Evolutionary conservation across 83 land plant species (phyloP).

Genomic region (Diphasiastrum complanatum): DNA sequence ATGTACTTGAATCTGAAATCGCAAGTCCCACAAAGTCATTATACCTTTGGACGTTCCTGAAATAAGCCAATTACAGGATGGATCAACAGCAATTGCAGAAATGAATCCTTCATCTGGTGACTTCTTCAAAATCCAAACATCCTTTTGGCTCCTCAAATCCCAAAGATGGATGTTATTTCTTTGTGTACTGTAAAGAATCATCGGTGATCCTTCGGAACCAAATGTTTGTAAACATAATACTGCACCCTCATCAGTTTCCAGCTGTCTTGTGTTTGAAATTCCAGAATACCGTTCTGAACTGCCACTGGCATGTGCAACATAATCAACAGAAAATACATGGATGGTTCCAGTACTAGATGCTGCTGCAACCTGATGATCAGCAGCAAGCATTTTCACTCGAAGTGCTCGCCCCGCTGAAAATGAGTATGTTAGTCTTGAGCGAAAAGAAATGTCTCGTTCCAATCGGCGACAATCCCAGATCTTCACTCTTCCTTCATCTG

Average conservation of each 20-base stretch:
- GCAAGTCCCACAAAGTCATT: slow-evolving; percentile 89
- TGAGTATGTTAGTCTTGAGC: slow-evolving; percentile 86
- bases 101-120: slow-evolving; percentile 76
- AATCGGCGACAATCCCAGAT: slow-evolving; percentile 91
- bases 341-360: slow-evolving; percentile 74
- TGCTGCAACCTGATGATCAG: slow-evolving; percentile 77
- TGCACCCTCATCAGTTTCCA: slow-evolving; percentile 71
- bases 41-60: slow-evolving; percentile 90
- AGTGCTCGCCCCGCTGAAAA: slow-evolving; percentile 63
- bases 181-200: slow-evolving; percentile 82
- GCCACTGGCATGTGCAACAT: slow-evolving; percentile 58
- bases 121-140: slow-evolving; percentile 58
- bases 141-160: slow-evolving; percentile 59
- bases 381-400: slow-evolving; percentile 53
- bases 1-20: slow-evolving; percentile 87
- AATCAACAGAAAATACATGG: slow-evolving; percentile 79
- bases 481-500: slow-evolving; percentile 91
- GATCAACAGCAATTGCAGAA: slow-evolving; percentile 62
- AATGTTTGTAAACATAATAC: slow-evolving; percentile 57
- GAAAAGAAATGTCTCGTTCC: slow-evolving; percentile 87
- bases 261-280: slow-evolving; percentile 57
- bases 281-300: slow-evolving; percentile 80
- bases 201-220: slow-evolving; percentile 44
- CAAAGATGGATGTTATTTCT: slow-evolving; percentile 81
- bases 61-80: slow-evolving; percentile 93